Conservation (phyloP, 2,329 filamentous ascomycete genomes). For the Cadophora luteo-olivacea region DNA sequence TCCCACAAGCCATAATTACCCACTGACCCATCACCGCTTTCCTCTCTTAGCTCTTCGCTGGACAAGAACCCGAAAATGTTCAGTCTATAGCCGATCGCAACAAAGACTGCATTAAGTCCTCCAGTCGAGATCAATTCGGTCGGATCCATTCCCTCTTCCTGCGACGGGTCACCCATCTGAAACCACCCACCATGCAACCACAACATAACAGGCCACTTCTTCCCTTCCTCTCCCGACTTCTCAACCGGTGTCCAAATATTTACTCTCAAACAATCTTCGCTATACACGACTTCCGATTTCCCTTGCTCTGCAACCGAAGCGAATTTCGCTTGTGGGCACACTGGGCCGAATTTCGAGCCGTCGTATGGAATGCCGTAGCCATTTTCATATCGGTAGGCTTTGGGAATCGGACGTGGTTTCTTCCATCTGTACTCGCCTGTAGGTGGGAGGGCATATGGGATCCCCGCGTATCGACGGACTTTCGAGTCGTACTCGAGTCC, state of each 20-base stretch:
- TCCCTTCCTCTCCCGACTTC: neutral
- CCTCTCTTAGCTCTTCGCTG: slow-evolving; percentile 46
- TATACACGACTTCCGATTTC: slow-evolving; percentile 41
- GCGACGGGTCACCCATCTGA: slow-evolving; percentile 52
- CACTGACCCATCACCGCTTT: slow-evolving; percentile 39
- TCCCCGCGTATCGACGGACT: slow-evolving; percentile 45
- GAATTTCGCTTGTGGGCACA: slow-evolving; percentile 49
- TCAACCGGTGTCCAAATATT: slow-evolving; percentile 55
- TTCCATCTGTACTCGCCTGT: slow-evolving; percentile 37
- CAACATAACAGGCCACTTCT: slow-evolving; percentile 41
- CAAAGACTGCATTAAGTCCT: slow-evolving; percentile 49
- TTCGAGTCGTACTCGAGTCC: slow-evolving; percentile 48
- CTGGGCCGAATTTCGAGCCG: slow-evolving; percentile 46
- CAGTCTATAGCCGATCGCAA: slow-evolving; percentile 55
- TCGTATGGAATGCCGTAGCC: slow-evolving; percentile 44
- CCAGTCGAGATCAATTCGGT: slow-evolving; percentile 50
- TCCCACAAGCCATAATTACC: slow-evolving; percentile 55
- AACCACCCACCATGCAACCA: slow-evolving; percentile 57
- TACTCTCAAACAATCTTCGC: slow-evolving; percentile 56
- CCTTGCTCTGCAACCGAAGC: slow-evolving; percentile 37
- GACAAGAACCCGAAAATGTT: slow-evolving; percentile 58
- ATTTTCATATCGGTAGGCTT: slow-evolving; percentile 42
- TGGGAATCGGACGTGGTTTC: slow-evolving; percentile 43
- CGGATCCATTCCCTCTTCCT: slow-evolving; percentile 51
- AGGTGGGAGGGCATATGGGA: slow-evolving; percentile 41